Base-by-base conservation (phyloP, 129 eudicot genomes). In the Centaurea solstitialis region DNA sequence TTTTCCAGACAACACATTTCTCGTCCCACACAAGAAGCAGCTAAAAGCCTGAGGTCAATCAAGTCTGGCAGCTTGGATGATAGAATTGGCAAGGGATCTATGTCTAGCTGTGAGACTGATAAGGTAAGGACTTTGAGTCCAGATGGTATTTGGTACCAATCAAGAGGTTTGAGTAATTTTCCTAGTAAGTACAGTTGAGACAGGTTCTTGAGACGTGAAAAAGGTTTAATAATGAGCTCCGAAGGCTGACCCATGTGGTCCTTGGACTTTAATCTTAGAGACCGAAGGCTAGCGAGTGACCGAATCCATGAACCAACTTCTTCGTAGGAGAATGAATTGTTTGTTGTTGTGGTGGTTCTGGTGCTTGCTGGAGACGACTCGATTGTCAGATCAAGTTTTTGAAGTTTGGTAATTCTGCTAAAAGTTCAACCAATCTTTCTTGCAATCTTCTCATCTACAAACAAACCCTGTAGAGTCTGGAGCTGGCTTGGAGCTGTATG, bases 1-100 rank as follows among this genome's bases (percentile, higher is more conserved):
- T 76, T 71, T 76, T 6, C 9, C 2, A 82, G 86, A 72, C 73
- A 77, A 71, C 18, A 23, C 86, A 82, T 70, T 40, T 82, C 68
- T 61, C 70, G 9, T 30, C 82, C 86, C 23, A 43, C 57, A 71
- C 59, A 82, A n/a, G 86, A 82, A 11, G 74, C 20, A 70, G 82
- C 86, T 65, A 82, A 71, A 9, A 82, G 82, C 78, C 86, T 77
- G 38, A 82, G 86, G 40, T 59, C 82, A 7, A 82, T 20, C 68
- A 82, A 82, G 82, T 38, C 77, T 4, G 74, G 68, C 53, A 82
- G 73, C 74, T 82, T 73, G 9, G n/a, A n/a, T n/a, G 82, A 71
- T 59, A 82, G 74, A 4, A 78, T 77, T n/a, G 68, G 82, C 86
- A 82, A 70, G 20, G 86, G 86, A 76, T 82, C 86, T 59, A 76